Conservation (phyloP, 2,329 filamentous ascomycete species). For the Hymenoscyphus scutula region DNA sequence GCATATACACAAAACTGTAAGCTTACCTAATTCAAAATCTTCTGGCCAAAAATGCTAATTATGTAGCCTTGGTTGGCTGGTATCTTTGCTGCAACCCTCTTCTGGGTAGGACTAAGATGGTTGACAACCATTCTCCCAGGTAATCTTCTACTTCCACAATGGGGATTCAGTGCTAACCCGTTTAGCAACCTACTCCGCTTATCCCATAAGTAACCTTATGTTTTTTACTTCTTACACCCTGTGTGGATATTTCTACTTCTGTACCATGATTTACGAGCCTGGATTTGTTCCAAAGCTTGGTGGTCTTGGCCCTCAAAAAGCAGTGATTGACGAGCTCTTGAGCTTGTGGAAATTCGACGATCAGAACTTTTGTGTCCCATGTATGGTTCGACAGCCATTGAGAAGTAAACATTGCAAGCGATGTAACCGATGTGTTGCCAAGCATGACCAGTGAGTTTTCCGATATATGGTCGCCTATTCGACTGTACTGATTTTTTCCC, state of each 20-base stretch:
- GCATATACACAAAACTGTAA: conserved; percentile 81
- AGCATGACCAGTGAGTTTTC: conserved; percentile 85
- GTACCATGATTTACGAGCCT: conserved; percentile 83
- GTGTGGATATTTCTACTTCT: conserved; percentile 81
- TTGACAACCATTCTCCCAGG: conserved; percentile 69
- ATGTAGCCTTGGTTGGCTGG: conserved; percentile 85
- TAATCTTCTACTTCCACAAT: conserved; percentile 38
- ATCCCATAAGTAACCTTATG: conserved; percentile 73
- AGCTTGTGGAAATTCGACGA: conserved; percentile 88
- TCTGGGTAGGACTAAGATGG: conserved; percentile 77
- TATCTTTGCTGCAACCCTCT: conserved; percentile 85
- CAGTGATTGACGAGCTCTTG: conserved; percentile 83
- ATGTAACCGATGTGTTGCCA: conserved; percentile 89
- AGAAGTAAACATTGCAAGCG: conserved; percentile 94
- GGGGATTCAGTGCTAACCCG: conserved; percentile 35
- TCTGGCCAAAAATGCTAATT: conserved; percentile 14
- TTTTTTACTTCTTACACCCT: conserved; percentile 65
- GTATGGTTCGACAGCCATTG: conserved; percentile 90
- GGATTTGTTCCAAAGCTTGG: conserved; percentile 90
- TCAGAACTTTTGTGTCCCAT: conserved; percentile 86
- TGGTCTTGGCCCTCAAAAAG: conserved; percentile 85
- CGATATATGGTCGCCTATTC: neutral
- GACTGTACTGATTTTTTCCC: conserved; percentile 27
- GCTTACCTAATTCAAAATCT: conserved; percentile 31
- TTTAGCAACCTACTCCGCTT: conserved; percentile 60